Conservation (phyloP, 192 early-diverging fungal genomes). For the Backusella sp. region DNA sequence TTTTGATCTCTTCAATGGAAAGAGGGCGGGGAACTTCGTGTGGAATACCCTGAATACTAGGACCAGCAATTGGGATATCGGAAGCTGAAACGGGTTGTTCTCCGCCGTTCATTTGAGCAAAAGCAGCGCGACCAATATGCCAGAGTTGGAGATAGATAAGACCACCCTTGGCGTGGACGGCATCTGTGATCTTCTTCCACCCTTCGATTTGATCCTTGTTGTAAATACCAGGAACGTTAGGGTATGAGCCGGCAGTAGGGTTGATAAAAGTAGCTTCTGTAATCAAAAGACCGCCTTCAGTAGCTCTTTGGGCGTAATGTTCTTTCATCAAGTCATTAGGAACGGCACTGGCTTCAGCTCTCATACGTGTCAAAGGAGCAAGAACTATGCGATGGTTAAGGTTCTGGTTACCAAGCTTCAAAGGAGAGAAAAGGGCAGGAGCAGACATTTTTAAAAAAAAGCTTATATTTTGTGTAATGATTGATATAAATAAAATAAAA, state of each 20-base stretch:
- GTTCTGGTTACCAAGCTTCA: not conserved
- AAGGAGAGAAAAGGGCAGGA: slow-evolving; percentile 15
- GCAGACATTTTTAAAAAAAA: not conserved
- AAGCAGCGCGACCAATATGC: slow-evolving; percentile 29
- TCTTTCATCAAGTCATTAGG: not conserved
- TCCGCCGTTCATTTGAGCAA: not conserved
- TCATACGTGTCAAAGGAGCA: slow-evolving; percentile 17
- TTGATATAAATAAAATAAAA: not conserved
- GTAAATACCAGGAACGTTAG: slow-evolving; percentile 33
- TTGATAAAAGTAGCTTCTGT: slow-evolving; percentile 15
- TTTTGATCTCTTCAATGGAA: slow-evolving; percentile 63
- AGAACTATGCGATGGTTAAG: slow-evolving; percentile 21
- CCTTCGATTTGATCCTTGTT: slow-evolving; percentile 39
- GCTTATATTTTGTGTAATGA: not conserved
- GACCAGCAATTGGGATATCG: slow-evolving; percentile 11
- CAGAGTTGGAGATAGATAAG: slow-evolving; percentile 58
- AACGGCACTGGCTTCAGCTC: not conserved
- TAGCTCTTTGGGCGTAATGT: slow-evolving; percentile 3
- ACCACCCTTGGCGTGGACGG: slow-evolving; percentile 55
- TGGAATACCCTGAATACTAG: not conserved
- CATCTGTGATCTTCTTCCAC: slow-evolving; percentile 53
- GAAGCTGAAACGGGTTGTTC: slow-evolving; percentile 18
- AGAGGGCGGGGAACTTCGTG: slow-evolving; percentile 56
- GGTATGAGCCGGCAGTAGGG: slow-evolving; percentile 18
- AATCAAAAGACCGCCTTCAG: slow-evolving; percentile 16